These are phyloP conservation scores for Luffa acutangula DNA, from an alignment of 306 rosid genomes.

Conservation along the genomic window DNA sequence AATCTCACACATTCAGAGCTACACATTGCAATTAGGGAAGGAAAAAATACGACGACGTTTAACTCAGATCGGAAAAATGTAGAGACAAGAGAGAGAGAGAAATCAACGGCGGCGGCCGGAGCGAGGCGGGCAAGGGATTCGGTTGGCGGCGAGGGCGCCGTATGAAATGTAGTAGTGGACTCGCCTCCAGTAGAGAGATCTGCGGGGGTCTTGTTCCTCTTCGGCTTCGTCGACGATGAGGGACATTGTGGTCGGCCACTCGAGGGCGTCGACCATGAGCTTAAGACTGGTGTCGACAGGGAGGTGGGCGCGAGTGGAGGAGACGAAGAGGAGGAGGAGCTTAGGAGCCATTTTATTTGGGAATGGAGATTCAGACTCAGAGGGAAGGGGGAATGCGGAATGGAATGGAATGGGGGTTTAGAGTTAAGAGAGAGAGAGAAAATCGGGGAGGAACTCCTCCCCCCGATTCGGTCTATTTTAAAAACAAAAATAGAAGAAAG, in stretches of 20 bases:
- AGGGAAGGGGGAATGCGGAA: slow-evolving; percentile 3
- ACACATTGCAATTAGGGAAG: no score
- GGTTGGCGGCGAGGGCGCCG: slow-evolving; percentile 81
- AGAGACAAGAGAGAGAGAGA: no score
- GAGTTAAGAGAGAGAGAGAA: not conserved
- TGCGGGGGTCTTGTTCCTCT: slow-evolving; percentile 21
- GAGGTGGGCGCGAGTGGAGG: slow-evolving; percentile 22
- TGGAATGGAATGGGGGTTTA: not conserved
- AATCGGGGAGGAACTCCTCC: no score
- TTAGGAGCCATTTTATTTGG: slow-evolving; percentile 19
- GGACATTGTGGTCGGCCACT: slow-evolving; percentile 50
- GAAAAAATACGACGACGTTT: not conserved
- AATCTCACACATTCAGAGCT: no score
- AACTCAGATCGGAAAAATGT: not conserved
- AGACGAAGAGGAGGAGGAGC: slow-evolving; percentile 2
- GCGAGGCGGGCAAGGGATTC: slow-evolving; percentile 91
- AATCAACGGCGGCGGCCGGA: slow-evolving; percentile 74
- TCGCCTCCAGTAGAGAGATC: slow-evolving; percentile 73
- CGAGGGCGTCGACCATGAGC: slow-evolving; percentile 43
- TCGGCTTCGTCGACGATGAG: slow-evolving; percentile 14
- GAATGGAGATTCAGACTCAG: not conserved
- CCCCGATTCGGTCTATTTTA: no score
- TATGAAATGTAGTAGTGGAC: slow-evolving; percentile 69
- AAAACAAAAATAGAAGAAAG: no score
- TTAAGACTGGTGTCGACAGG: slow-evolving; percentile 41